phyloP scores from a whole-genome alignment of 2,329 filamentous ascomycete genomes.

The Colletotrichum tanaceti region DNA sequence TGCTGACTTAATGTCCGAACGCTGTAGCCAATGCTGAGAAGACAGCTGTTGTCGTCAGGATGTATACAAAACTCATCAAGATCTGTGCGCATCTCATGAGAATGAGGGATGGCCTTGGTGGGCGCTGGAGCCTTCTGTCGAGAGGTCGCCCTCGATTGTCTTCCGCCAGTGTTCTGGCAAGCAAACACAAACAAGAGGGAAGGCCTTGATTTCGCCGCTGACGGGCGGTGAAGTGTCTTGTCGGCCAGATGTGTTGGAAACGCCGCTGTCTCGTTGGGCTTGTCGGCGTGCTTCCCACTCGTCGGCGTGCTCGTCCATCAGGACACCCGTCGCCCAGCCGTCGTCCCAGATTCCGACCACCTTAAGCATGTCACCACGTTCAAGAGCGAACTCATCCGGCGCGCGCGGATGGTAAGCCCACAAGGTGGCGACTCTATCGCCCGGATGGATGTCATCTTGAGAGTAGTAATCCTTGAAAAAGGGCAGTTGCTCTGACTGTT shows the following conservation, averaged over 20 bases:
- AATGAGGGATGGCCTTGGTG: conserved; percentile 45
- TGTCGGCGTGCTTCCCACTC: conserved; percentile 85
- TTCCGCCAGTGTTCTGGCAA: conserved; percentile 96
- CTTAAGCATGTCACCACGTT: conserved; percentile 97
- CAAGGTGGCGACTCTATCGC: conserved; percentile 88
- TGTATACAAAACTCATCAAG: conserved; percentile 44
- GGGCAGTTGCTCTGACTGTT: conserved; percentile 93
- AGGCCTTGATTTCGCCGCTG: conserved; percentile 92
- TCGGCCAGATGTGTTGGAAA: conserved; percentile 81
- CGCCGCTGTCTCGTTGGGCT: conserved; percentile 89
- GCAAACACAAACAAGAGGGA: conserved; percentile 96
- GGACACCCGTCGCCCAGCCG: conserved; percentile 94
- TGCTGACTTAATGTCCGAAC: conserved; percentile 47
- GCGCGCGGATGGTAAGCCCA: conserved; percentile 98
- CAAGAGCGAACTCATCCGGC: conserved; percentile 90
- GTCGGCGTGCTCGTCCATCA: conserved; percentile 84
- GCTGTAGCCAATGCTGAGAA: conserved; percentile 53
- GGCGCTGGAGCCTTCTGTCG: conserved; percentile 69
- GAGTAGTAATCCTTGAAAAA: conserved; percentile 99
- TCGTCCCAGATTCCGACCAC: conserved; percentile 99
- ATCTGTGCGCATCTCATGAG: conserved; percentile 44
- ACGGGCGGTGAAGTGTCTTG: conserved; percentile 71
- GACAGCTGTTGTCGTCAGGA: conserved; percentile 41
- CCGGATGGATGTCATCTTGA: conserved; percentile 92
- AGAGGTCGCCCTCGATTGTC: conserved; percentile 90